Evolutionary conservation across 2,329 filamentous ascomycete species (phyloP).

Genomic region (Eutypella sp.): DNA sequence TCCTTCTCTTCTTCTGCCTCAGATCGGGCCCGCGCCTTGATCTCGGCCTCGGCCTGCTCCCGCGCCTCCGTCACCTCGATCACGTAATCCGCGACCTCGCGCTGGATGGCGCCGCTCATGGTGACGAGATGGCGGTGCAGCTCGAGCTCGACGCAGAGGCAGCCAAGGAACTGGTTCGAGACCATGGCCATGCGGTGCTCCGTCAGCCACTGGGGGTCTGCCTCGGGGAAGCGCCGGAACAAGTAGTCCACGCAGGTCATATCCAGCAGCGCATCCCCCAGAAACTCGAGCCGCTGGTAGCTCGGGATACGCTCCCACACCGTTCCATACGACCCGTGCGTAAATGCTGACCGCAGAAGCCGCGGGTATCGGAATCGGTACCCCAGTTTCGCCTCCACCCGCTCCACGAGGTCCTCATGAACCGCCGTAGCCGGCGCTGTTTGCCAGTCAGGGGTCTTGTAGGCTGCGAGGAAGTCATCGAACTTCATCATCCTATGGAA

Average conservation of each 20-base stretch:
- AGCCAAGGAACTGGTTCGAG: constrained; percentile 88
- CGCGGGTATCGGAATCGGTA: constrained; percentile 69
- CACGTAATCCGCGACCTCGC: constrained; percentile 50
- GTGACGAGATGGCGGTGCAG: constrained; percentile 70
- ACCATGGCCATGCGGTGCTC: constrained; percentile 99
- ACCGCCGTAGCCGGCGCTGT: constrained; percentile 53
- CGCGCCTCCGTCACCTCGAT: constrained; percentile 50
- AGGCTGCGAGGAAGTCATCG: constrained; percentile 67
- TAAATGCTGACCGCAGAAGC: constrained; percentile 78
- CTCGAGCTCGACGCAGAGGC: constrained; percentile 70
- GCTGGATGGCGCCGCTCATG: constrained; percentile 40
- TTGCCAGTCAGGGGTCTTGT: constrained; percentile 69
- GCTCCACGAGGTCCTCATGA: constrained; percentile 62
- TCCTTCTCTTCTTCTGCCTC: no score
- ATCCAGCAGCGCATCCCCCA: constrained; percentile 72
- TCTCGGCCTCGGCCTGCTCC: constrained; percentile 32
- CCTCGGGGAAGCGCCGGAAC: constrained; percentile 69
- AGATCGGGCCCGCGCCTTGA: constrained; percentile 28
- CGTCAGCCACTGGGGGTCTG: constrained; percentile 92
- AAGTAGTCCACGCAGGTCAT: constrained; percentile 68
- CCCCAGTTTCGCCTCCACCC: constrained; percentile 53
- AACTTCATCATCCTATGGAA: constrained; percentile 68
- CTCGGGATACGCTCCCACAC: constrained; percentile 74
- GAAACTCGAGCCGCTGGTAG: constrained; percentile 88
- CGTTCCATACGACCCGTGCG: constrained; percentile 76